Evolutionary conservation across 768 basidiomycete genomes (phyloP).

Genomic region (Agrocybe praecox): DNA sequence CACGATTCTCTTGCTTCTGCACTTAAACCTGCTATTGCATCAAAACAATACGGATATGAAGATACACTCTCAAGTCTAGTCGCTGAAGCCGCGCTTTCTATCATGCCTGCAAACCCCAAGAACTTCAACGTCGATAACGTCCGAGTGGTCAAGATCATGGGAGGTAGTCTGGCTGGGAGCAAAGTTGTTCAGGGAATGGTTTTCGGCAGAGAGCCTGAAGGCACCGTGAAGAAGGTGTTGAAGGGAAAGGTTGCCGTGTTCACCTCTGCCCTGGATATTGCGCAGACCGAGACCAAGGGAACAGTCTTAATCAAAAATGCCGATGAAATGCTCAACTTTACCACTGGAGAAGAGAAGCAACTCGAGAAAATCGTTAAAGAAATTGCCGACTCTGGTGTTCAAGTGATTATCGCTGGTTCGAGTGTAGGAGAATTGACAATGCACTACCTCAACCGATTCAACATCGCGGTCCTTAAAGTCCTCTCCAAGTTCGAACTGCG

Average conservation of each 20-base stretch:
- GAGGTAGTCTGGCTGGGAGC: slow-evolving; percentile 83
- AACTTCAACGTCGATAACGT: slow-evolving; percentile 99
- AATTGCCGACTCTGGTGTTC: slow-evolving; percentile 94
- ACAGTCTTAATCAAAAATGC: slow-evolving; percentile 95
- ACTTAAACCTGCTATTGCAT: slow-evolving; percentile 89
- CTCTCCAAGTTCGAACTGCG: slow-evolving; percentile 98
- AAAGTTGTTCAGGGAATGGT: slow-evolving; percentile 97
- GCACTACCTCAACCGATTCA: slow-evolving; percentile 93
- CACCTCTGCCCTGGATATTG: slow-evolving; percentile 88
- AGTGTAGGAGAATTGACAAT: slow-evolving; percentile 93
- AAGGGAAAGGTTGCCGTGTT: slow-evolving; percentile 95
- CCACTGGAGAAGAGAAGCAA: slow-evolving; percentile 94
- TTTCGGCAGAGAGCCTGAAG: slow-evolving; percentile 94
- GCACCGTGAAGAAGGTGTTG: slow-evolving; percentile 77
- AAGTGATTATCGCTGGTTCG: slow-evolving; percentile 91
- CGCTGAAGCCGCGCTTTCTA: slow-evolving; percentile 88
- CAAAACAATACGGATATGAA: slow-evolving; percentile 97
- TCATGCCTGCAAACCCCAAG: slow-evolving; percentile 87
- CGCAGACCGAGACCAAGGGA: slow-evolving; percentile 99
- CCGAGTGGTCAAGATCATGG: slow-evolving; percentile 98
- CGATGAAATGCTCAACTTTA: slow-evolving; percentile 97
- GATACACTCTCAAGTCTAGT: slow-evolving; percentile 81
- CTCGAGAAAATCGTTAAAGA: slow-evolving; percentile 98
- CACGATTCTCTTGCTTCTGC: slow-evolving; percentile 70
- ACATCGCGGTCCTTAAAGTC: slow-evolving; percentile 95